Conservation (phyloP, 1,284 basidiomycete genomes). For the Hymenochaete sp. region DNA sequence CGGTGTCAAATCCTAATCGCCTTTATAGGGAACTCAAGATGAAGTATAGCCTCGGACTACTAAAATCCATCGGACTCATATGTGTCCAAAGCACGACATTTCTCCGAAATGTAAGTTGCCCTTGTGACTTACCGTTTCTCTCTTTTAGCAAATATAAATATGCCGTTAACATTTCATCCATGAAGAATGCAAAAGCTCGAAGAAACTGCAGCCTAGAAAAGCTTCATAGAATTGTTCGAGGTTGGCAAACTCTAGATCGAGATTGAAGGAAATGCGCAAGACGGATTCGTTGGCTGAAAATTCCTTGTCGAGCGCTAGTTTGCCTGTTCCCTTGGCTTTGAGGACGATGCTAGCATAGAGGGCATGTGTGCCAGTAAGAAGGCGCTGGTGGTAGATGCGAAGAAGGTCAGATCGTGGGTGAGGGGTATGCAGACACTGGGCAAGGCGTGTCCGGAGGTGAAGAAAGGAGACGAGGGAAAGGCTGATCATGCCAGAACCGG, state of each 20-base stretch:
- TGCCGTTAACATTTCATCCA: slow-evolving; percentile 28
- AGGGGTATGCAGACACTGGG: slow-evolving; percentile 81
- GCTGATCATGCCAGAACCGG: slow-evolving; percentile 66
- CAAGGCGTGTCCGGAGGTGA: slow-evolving; percentile 59
- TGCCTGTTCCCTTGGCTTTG: too few species aligned
- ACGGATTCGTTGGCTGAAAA: slow-evolving; percentile 68
- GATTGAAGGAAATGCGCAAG: slow-evolving; percentile 90
- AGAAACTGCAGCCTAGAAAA: slow-evolving; percentile 95
- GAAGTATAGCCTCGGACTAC: slow-evolving; percentile 87
- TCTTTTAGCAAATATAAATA: neutral
- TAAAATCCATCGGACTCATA: slow-evolving; percentile 91
- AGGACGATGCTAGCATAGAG: too few species aligned
- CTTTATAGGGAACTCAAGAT: slow-evolving; percentile 75
- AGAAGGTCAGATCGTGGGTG: slow-evolving; percentile 68
- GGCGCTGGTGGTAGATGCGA: slow-evolving; percentile 43
- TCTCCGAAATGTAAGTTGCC: slow-evolving; percentile 81
- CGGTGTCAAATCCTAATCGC: neutral
- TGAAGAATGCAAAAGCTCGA: slow-evolving; percentile 85
- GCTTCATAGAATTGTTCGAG: slow-evolving; percentile 89
- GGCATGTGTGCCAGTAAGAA: too few species aligned
- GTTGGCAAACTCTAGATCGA: slow-evolving; percentile 95
- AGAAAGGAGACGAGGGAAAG: slow-evolving; percentile 53
- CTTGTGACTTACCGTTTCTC: too few species aligned
- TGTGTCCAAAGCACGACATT: slow-evolving; percentile 74
- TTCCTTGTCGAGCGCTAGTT: too few species aligned